Base-by-base conservation (phyloP, 2,329 filamentous ascomycete genomes). In the Plenodomus biglobosus region DNA sequence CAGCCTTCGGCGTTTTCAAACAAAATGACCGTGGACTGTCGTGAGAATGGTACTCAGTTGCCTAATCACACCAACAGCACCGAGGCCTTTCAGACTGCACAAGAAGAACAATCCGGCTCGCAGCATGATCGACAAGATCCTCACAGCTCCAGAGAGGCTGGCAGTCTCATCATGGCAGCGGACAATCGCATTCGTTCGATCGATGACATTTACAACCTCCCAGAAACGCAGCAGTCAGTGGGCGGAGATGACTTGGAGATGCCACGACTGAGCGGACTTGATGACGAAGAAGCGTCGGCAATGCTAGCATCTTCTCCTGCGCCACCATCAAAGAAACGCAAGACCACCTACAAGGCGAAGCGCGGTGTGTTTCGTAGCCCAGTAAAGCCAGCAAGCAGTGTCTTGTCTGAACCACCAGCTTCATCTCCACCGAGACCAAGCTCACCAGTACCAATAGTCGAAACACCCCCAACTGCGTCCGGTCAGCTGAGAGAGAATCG, bases 121-220 rank as follows among this genome's bases (percentile, higher is more conserved):
- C 53, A 60, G 17, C 34, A 17, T 48, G 65, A 57, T 17, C 46
- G 48, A 27, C 41, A 37, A 1, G 52, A 42, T 21, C 55, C 38
- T n/a, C 38, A 46, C 13, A 52, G 47, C 21, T 56, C 54, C 8
- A 58, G 52, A 38, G 55, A 61, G 4, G 49, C 53, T 18, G 53
- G 47, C 18, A 61, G 55, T 21, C 53, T 59, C 38, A 35, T 37
- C 10, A 46, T 61, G 8, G 48, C 32, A 17, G 39, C 34, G 8
- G 35, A 27, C 1, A 46, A 48, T 20, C 55, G 54, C 32, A 54
- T 60, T 27, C 66, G 62, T n/a, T 67, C 62, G n/a, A 46, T 73
- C 8, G 55, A 63, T 7, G 71, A 74, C 15, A 71, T 73, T 21
- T 64, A 66, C 8, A 68, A 70, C 30, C 53, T 68, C 18, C 66